Percentiles rank a stretch among this genome's conserved stretches.
Evolutionary conservation across 108 stramenopile genomes (phyloP).

Genomic region (Bacterosira constricta): DNA sequence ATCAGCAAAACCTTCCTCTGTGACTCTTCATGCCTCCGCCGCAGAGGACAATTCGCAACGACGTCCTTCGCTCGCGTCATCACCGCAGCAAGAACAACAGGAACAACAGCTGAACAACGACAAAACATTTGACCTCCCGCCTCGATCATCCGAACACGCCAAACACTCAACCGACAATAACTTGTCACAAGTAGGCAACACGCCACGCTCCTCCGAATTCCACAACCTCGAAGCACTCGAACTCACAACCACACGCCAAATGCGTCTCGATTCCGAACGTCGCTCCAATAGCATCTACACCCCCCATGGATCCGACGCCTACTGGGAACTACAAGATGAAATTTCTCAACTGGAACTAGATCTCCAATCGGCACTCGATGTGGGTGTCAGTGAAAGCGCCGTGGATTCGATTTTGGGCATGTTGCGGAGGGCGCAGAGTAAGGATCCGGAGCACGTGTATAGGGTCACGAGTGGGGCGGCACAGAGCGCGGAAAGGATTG

Average conservation of each 20-base stretch:
- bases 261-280: constrained; percentile 27
- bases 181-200: background rate
- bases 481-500: constrained; percentile 37
- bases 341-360: constrained; percentile 26
- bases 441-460: constrained; percentile 46
- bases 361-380: background rate
- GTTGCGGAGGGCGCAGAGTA: constrained; percentile 23
- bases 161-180: background rate
- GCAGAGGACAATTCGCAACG: background rate
- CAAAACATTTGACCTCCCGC: background rate
- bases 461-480: constrained; percentile 39
- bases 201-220: constrained; percentile 45
- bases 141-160: background rate
- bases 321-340: constrained; percentile 46
- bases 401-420: constrained; percentile 7
- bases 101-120: background rate
- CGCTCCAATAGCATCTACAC: constrained; percentile 27
- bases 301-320: constrained; percentile 24
- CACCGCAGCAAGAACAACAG: background rate
- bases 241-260: constrained; percentile 3
- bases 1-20: background rate
- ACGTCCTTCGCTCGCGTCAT: background rate
- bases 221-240: constrained; percentile 26
- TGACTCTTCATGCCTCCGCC: background rate
- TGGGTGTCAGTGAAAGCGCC: background rate